Evolutionary conservation across 2,329 filamentous ascomycete genomes (phyloP).

Genomic region (Penicillium thymicola): DNA sequence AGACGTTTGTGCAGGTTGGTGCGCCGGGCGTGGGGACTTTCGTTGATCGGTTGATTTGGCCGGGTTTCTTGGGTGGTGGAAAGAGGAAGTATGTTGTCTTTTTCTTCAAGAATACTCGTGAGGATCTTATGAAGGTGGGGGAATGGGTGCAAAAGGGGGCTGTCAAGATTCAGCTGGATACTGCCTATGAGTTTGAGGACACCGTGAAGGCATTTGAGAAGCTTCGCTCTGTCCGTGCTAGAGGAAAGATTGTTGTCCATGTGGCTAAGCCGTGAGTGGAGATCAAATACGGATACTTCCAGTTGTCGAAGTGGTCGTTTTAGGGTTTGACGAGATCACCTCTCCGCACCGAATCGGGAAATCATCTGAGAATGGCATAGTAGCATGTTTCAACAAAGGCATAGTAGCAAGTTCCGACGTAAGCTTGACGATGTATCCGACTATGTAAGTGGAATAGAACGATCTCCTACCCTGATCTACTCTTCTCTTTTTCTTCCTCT

Average conservation of each 20-base stretch:
- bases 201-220: slow-evolving; percentile 56
- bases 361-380: neutral
- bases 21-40: slow-evolving; percentile 31
- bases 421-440: neutral
- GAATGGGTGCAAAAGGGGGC: slow-evolving; percentile 59
- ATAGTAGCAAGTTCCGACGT: slow-evolving; percentile 1
- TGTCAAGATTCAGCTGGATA: slow-evolving; percentile 55
- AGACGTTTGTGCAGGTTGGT: slow-evolving; percentile 53
- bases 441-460: neutral
- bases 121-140: slow-evolving; percentile 50
- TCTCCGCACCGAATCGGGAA: slow-evolving; percentile 1
- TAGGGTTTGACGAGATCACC: neutral
- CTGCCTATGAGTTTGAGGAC: slow-evolving; percentile 55
- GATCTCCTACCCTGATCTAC: too few relatives aligned
- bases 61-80: slow-evolving; percentile 51
- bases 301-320: neutral
- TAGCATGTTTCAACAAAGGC: neutral
- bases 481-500: neutral
- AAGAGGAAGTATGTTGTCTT: slow-evolving; percentile 36
- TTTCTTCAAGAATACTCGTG: slow-evolving; percentile 36
- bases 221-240: slow-evolving; percentile 53
- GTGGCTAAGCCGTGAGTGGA: slow-evolving; percentile 15
- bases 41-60: slow-evolving; percentile 41
- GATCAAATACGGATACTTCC: neutral
- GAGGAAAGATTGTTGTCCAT: slow-evolving; percentile 57